Conservation (phyloP, 139 green algal genomes). For the Tetraselmis striata region DNA sequence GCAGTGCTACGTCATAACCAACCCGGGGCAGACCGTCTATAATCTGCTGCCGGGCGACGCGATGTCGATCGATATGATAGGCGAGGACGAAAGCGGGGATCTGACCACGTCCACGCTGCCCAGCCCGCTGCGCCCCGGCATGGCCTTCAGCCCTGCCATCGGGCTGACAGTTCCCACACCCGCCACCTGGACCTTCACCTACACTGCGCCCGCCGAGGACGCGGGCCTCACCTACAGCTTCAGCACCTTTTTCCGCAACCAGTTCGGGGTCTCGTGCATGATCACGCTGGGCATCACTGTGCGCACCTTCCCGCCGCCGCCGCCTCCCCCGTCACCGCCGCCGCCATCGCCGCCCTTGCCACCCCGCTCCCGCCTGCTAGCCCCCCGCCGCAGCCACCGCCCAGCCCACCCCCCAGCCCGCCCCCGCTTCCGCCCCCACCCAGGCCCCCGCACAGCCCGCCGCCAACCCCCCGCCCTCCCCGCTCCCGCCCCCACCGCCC, state of each 20-base stretch:
- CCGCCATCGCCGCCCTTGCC: neutral
- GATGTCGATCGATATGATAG: neutral
- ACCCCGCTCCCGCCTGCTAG: neutral
- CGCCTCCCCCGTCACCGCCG: too few relatives aligned
- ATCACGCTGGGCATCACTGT: neutral
- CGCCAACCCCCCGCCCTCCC: neutral
- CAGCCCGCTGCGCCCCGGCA: neutral
- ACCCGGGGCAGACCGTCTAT: neutral
- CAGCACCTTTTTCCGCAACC: neutral
- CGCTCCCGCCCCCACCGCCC: neutral
- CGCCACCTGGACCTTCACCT: neutral
- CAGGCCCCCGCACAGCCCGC: too few relatives aligned
- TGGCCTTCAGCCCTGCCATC: neutral
- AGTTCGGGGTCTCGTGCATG: neutral
- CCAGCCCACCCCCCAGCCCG: neutral
- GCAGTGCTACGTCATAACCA: neutral
- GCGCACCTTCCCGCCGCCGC: neutral
- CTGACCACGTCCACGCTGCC: neutral
- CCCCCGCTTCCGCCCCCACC: neutral
- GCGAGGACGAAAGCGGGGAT: neutral
- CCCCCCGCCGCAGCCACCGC: too few relatives aligned
- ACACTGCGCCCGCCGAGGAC: neutral
- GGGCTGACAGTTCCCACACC: neutral
- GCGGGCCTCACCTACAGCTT: neutral
- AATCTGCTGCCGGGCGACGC: neutral